Conservation (phyloP, 768 basidiomycete species). For the Leccinum aurantiacum region DNA sequence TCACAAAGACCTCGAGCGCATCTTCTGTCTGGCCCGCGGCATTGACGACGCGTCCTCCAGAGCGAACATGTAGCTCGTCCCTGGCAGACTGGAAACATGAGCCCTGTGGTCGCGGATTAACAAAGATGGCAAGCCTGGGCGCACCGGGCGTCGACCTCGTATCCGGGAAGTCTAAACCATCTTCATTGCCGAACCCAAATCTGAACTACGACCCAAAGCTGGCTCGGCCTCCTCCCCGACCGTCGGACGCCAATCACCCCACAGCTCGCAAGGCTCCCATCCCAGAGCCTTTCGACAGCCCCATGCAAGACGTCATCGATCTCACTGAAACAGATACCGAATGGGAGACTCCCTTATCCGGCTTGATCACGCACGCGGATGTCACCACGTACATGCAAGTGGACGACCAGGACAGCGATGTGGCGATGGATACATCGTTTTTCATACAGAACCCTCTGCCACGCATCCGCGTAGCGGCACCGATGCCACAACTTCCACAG, state of each 20-base stretch:
- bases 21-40: conserved; percentile 6
- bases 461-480: neutral
- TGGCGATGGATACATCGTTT: conserved; percentile 22
- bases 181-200: conserved; percentile 11
- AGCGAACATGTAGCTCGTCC: conserved; percentile 1
- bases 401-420: conserved; percentile 18
- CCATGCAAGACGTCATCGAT: conserved; percentile 21
- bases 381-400: conserved; percentile 15
- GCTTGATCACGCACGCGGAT: conserved; percentile 3
- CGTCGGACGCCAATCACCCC: neutral
- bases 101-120: conserved; percentile 4
- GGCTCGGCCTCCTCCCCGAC: neutral
- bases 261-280: neutral
- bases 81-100: neutral
- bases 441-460: conserved; percentile 2
- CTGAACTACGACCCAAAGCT: conserved; percentile 12
- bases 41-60: neutral
- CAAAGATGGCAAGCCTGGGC: conserved; percentile 9
- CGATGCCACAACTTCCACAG: conserved; percentile 4
- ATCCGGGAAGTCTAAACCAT: conserved; percentile 16
- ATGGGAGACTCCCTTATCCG: conserved; percentile 6
- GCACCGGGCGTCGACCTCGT: neutral
- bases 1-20: conserved; percentile 20
- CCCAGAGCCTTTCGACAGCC: conserved; percentile 1
- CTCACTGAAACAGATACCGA: conserved; percentile 24